phyloP scores from a whole-genome alignment of 1,284 basidiomycete genomes.

The Cystobasidium pallidum region DNA sequence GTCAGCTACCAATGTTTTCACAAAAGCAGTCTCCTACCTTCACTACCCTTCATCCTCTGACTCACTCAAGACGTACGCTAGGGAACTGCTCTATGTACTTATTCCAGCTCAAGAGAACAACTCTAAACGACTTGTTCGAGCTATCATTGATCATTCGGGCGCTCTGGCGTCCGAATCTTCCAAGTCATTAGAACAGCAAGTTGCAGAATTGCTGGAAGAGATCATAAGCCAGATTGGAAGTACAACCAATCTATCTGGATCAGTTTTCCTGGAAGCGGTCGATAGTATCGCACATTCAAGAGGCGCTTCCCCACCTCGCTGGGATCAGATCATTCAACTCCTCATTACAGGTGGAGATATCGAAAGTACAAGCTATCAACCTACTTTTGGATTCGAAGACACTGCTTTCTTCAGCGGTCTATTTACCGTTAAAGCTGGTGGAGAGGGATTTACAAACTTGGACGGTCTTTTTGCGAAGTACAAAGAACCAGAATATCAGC shows the following conservation, averaged over 20 bases:
- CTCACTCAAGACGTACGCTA: slow-evolving; percentile 12
- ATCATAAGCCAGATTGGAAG: slow-evolving; percentile 43
- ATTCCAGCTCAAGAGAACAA: slow-evolving; percentile 11
- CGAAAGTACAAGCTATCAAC: slow-evolving; percentile 14
- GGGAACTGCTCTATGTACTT: slow-evolving; percentile 8
- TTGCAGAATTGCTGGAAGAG: slow-evolving; percentile 28
- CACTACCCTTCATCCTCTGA: slow-evolving; percentile 11
- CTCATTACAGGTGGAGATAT: slow-evolving; percentile 13
- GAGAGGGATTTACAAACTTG: slow-evolving; percentile 25
- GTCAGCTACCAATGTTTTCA: neutral
- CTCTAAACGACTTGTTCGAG: slow-evolving; percentile 9
- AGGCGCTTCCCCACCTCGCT: slow-evolving; percentile 28
- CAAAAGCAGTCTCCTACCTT: slow-evolving; percentile 15
- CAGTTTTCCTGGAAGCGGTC: slow-evolving; percentile 15
- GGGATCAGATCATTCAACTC: slow-evolving; percentile 19
- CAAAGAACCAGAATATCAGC: slow-evolving; percentile 14
- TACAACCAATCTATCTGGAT: neutral
- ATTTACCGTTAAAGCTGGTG: slow-evolving; percentile 19
- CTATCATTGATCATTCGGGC: slow-evolving; percentile 25
- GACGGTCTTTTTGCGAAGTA: slow-evolving; percentile 30
- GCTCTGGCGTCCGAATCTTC: slow-evolving; percentile 28
- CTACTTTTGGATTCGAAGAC: slow-evolving; percentile 24
- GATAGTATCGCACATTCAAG: slow-evolving; percentile 16
- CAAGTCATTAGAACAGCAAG: slow-evolving; percentile 22
- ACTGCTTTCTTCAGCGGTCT: slow-evolving; percentile 22